A percentile compares a stretch with the other conserved stretches of the same genome.
Conservation (phyloP, 1,139 yeast genomes). For the Scheffersomyces illinoinensis region DNA sequence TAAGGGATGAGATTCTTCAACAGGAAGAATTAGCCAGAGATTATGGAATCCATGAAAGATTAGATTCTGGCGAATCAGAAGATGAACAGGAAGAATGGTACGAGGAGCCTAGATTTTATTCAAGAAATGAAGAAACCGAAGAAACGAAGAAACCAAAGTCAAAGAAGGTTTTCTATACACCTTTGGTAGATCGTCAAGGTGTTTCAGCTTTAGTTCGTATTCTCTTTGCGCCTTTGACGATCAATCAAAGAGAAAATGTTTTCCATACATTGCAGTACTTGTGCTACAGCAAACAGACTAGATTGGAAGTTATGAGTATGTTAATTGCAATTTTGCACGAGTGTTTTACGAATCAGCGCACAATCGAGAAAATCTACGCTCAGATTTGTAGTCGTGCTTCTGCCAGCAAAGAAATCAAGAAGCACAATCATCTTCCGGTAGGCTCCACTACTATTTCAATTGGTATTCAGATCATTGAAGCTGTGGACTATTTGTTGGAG, state of each 20-base stretch:
- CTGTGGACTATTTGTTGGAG: constrained; percentile 70
- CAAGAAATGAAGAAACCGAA: background rate
- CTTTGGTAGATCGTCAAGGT: constrained; percentile 75
- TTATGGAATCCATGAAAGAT: background rate
- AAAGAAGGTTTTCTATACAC: constrained; percentile 53
- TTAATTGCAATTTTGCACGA: constrained; percentile 73
- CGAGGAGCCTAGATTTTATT: background rate
- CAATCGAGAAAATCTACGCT: constrained; percentile 66
- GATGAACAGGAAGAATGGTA: constrained; percentile 14
- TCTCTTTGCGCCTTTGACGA: constrained; percentile 72
- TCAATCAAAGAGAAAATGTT: constrained; percentile 62
- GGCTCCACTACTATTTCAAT: constrained; percentile 69
- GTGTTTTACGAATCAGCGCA: constrained; percentile 60
- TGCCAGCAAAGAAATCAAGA: constrained; percentile 14
- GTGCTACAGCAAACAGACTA: constrained; percentile 75
- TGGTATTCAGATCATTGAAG: constrained; percentile 78
- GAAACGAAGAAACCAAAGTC: constrained; percentile 10
- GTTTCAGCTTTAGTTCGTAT: constrained; percentile 72
- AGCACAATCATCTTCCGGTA: constrained; percentile 46
- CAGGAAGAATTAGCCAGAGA: constrained; percentile 60
- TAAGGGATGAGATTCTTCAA: constrained; percentile 71
- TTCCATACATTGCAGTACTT: constrained; percentile 68
- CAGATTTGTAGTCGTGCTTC: constrained; percentile 47
- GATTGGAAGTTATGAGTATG: constrained; percentile 74
- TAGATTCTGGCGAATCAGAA: constrained; percentile 12